These are phyloP conservation scores for Lachancea cidri DNA, from an alignment of 805 yeast genomes.

Conservation along the genomic window DNA sequence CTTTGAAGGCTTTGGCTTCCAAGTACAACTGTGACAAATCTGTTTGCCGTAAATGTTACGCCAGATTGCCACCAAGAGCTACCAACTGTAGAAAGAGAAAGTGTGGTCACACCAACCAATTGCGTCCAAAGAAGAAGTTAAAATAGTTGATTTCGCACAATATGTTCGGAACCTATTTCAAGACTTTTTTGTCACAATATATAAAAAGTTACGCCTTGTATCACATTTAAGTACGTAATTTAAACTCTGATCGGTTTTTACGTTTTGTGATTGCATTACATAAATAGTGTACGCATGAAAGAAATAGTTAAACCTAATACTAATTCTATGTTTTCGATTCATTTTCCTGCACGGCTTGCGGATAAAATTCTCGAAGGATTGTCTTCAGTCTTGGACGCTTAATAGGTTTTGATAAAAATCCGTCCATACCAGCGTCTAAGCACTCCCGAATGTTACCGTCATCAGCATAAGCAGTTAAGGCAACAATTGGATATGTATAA, in stretches of 20 bases:
- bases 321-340: not conserved
- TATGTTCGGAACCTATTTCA: slow-evolving; percentile 1
- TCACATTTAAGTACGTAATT: slow-evolving; percentile 10
- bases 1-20: slow-evolving; percentile 97
- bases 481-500: slow-evolving; percentile 75
- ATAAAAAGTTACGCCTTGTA: slow-evolving; percentile 10
- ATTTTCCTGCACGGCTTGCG: slow-evolving; percentile 1
- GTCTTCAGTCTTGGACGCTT: slow-evolving; percentile 62
- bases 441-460: slow-evolving; percentile 84
- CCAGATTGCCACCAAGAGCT: slow-evolving; percentile 99
- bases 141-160: slow-evolving; percentile 58
- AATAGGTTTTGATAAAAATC: slow-evolving; percentile 85
- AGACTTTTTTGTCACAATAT: slow-evolving; percentile 1
- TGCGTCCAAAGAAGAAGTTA: slow-evolving; percentile 99
- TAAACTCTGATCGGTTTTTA: slow-evolving; percentile 9
- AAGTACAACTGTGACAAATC: slow-evolving; percentile 99
- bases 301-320: not conserved
- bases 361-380: slow-evolving; percentile 38
- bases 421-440: slow-evolving; percentile 85
- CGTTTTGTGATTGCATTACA: not conserved
- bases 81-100: slow-evolving; percentile 99
- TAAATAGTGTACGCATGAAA: too few relatives aligned
- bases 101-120: slow-evolving; percentile 99
- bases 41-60: slow-evolving; percentile 99
- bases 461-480: slow-evolving; percentile 93